phyloP scores from a whole-genome alignment of 2,329 filamentous ascomycete genomes.

The Colletotrichum liaoningense region DNA sequence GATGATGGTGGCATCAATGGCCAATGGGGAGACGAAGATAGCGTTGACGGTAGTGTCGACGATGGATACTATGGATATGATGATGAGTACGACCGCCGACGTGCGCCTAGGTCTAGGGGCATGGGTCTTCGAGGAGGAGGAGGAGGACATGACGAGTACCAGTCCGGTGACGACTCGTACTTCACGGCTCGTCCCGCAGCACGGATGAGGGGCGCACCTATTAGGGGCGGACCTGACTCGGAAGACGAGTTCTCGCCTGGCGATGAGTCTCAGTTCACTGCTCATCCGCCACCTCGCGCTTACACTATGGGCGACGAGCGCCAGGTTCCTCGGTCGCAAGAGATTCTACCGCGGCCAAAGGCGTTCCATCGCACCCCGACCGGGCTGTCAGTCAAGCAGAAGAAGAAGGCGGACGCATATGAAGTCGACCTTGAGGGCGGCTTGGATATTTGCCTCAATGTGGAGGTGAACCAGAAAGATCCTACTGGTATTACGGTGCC shows the following conservation, averaged over 20 bases:
- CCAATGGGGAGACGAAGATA: conserved; percentile 60
- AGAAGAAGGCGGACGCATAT: conserved; percentile 63
- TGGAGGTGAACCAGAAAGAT: conserved; percentile 88
- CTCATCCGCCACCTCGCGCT: conserved; percentile 24
- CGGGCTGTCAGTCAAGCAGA: conserved; percentile 71
- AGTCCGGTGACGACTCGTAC: conserved; percentile 66
- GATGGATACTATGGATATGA: conserved; percentile 41
- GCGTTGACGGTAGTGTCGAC: conserved; percentile 45
- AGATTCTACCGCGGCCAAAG: conserved; percentile 34
- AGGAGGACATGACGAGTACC: conserved; percentile 58
- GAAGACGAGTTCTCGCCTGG: conserved; percentile 27
- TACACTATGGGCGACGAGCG: conserved; percentile 44
- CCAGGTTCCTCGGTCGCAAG: conserved; percentile 30
- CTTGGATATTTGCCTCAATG: conserved; percentile 87
- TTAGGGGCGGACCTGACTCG: conserved; percentile 11
- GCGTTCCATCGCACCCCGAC: conserved; percentile 78
- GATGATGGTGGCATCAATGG: conserved; percentile 69
- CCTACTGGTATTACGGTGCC: conserved; percentile 89
- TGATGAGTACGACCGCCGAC: conserved; percentile 35
- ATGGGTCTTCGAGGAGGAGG: conserved; percentile 51
- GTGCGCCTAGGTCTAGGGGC: conserved; percentile 31
- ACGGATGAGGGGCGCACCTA: conserved; percentile 25
- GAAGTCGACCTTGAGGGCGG: conserved; percentile 84
- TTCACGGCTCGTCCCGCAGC: conserved; percentile 58
- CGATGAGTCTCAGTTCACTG: conserved; percentile 19